Conservation (phyloP, 345 rosid genomes). For the Streptanthus diversifolius region DNA sequence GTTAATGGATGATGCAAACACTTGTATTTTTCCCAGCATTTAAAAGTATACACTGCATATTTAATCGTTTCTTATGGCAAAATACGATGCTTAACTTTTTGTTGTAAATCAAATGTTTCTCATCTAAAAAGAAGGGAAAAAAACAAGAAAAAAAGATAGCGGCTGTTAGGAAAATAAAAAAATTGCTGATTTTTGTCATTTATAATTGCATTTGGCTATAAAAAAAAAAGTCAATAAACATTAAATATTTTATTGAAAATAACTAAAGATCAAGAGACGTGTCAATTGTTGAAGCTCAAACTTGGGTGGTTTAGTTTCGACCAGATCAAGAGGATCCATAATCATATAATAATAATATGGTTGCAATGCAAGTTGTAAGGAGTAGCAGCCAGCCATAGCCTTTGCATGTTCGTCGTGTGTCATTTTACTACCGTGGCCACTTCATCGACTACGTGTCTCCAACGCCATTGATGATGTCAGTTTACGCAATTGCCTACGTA, state of each 20-base stretch:
- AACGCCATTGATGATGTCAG: not conserved
- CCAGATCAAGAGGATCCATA: constrained; percentile 1
- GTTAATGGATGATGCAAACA: not conserved
- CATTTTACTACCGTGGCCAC: not conserved
- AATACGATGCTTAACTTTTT: not conserved
- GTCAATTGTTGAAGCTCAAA: constrained; percentile 23
- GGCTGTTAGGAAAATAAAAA: not conserved
- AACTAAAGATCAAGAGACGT: constrained; percentile 18
- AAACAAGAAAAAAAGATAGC: not conserved
- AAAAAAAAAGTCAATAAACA: not conserved
- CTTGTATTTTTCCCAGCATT: not conserved
- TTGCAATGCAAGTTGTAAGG: not conserved
- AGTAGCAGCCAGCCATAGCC: not conserved
- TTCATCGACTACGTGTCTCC: constrained; percentile 18
- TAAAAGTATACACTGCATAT: not conserved
- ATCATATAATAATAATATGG: not conserved
- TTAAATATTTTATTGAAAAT: not conserved
- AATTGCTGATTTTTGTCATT: not conserved
- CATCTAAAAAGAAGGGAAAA: no score
- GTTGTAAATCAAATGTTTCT: not conserved
- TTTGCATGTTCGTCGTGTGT: constrained; percentile 35
- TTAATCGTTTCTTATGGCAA: not conserved
- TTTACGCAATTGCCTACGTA: constrained; percentile 5
- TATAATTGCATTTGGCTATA: not conserved
- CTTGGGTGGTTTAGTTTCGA: constrained; percentile 21